These are phyloP conservation scores for Thelephora aurantiotincta DNA, from an alignment of 768 basidiomycete genomes.

Conservation along the genomic window DNA sequence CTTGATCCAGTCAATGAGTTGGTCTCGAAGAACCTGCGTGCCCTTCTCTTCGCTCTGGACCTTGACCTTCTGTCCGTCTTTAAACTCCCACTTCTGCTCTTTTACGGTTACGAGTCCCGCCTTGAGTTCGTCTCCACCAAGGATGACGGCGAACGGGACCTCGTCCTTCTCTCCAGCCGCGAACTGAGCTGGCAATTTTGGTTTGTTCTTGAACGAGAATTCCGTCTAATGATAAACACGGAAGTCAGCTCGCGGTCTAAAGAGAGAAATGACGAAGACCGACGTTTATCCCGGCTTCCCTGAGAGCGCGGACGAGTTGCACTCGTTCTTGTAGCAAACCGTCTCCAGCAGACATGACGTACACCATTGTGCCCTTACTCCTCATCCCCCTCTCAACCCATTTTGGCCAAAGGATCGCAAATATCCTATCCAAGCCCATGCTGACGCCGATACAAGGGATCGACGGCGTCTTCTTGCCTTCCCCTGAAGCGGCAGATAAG, in stretches of 20 bases:
- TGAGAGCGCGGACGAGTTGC: conserved; percentile 59
- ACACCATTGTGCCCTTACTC: conserved; percentile 88
- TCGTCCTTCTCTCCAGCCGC: conserved; percentile 83
- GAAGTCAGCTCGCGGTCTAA: conserved; percentile 3
- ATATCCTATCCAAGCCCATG: conserved; percentile 88
- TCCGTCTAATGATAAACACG: conserved; percentile 43
- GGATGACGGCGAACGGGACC: conserved; percentile 83
- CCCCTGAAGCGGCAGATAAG: conserved; percentile 63
- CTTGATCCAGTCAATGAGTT: conserved; percentile 22
- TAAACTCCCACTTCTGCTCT: conserved; percentile 74
- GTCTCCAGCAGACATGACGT: conserved; percentile 84
- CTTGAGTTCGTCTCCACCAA: conserved; percentile 79
- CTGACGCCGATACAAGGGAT: conserved; percentile 89
- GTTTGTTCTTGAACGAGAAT: conserved; percentile 86
- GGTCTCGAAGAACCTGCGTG: conserved; percentile 24
- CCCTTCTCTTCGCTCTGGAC: conserved; percentile 34
- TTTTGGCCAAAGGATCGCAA: conserved; percentile 80
- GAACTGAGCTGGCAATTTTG: conserved; percentile 79
- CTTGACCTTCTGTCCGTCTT: conserved; percentile 56
- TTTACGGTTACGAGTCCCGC: conserved; percentile 82
- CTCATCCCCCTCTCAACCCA: conserved; percentile 70
- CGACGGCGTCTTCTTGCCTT: conserved; percentile 47
- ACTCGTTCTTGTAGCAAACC: conserved; percentile 81
- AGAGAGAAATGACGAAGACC: conserved; percentile 7
- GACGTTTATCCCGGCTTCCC: conserved; percentile 83